Evolutionary conservation across 441 rosid species (phyloP), one percentile per base, ranked within the genome.

Genomic region (Adansonia grandidieri): DNA sequence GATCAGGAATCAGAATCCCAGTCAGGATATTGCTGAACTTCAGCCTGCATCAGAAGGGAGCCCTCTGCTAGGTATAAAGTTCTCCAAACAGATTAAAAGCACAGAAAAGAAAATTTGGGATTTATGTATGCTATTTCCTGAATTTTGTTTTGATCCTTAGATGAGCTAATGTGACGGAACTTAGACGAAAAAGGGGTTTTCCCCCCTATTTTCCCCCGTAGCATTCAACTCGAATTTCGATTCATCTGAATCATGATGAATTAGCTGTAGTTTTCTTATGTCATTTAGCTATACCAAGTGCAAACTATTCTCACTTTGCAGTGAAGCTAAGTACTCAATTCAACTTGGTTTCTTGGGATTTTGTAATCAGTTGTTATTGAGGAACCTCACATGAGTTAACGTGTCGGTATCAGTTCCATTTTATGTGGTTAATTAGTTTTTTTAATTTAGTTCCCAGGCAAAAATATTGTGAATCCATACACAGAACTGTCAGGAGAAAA

Each of bases 401-500:
- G 53, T 67, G 44, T 17, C 8, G 0, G 20, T 65, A 73, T 24
- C 2, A 62, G 3, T 62, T 62, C 3, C 9, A 73, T 48, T 77
- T 76, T 82, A 28, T 53, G 77, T 77, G 51, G 71, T 57, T 15
- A 32, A 22, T 79, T 24, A 44, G 10, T 77, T 73, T 4, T 69
- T 82, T 81, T 62, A 65, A 53, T 88, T 76, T 76, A 96, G 99
- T 96, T 87, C 99, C 99, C 14, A 91, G 97, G 78, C 98, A 91
- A 80, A 92, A 91, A 83, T 96, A 96, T 72, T 94, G 98, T 20
- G 97, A 96, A 86, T 94, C 99, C 11, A 81, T 87, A 77, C 83
- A 94, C 88, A 88, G 91, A 88, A 92, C 97, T 3, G 92, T 90
- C 58, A 88, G 99, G 88, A 89, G 99, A 89, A 91, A 92, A 83